phyloP scores from a whole-genome alignment of 768 basidiomycete species.

The Russula olivacea region DNA sequence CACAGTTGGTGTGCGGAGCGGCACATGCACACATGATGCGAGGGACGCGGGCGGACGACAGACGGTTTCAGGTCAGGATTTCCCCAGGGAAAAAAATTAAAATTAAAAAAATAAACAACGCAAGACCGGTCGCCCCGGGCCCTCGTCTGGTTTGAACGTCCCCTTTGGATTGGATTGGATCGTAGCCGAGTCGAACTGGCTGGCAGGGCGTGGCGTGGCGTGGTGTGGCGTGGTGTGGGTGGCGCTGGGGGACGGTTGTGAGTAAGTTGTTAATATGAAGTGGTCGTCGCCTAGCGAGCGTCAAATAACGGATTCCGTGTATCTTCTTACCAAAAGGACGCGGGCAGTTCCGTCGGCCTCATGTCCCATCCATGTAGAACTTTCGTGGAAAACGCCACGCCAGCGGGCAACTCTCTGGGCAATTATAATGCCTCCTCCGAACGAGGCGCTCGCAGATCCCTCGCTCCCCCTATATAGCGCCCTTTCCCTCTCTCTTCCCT shows the following conservation, averaged over 20 bases:
- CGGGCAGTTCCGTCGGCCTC: conserved; percentile 21
- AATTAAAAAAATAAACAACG: no score
- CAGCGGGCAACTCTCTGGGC: conserved; percentile 18
- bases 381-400: conserved; percentile 26
- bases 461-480: conserved; percentile 24
- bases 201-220: neutral
- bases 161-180: neutral
- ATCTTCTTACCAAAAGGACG: conserved; percentile 22
- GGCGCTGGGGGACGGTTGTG: neutral
- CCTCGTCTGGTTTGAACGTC: no score
- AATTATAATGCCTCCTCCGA: conserved; percentile 23
- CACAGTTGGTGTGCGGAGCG: neutral
- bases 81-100: no score
- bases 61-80: no score
- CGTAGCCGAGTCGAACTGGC: conserved; percentile 10
- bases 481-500: conserved; percentile 12
- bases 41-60: neutral
- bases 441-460: conserved; percentile 24
- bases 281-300: neutral
- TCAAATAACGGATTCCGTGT: conserved; percentile 17
- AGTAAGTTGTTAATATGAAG: neutral
- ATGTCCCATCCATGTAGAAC: conserved; percentile 19
- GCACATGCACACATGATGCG: neutral
- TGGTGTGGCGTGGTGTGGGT: neutral
- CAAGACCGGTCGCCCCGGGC: no score